phyloP scores from a whole-genome alignment of 768 basidiomycete species.

The Leccinum arenicola region DNA sequence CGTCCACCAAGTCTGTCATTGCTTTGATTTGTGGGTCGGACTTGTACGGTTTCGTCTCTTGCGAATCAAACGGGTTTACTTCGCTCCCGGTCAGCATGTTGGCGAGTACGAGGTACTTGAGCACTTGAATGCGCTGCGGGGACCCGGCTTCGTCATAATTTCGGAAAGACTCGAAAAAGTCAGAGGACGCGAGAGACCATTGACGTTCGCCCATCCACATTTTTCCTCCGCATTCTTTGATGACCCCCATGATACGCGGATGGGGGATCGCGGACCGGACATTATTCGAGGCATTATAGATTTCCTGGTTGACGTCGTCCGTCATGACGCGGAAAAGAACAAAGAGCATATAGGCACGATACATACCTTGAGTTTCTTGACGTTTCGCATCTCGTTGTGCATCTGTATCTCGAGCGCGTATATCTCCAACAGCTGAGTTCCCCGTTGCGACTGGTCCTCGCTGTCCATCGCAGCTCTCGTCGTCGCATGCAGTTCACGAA shows the following conservation, averaged over 20 bases:
- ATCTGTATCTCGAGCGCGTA: conserved; percentile 99
- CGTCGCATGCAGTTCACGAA: conserved; percentile 70
- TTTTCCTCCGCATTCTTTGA: conserved; percentile 98
- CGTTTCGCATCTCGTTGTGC: conserved; percentile 96
- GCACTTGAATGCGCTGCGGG: conserved; percentile 93
- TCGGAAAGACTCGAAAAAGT: conserved; percentile 98
- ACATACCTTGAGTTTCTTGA: conserved; percentile 88
- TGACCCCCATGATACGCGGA: conserved; percentile 97
- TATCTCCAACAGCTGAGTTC: conserved; percentile 92
- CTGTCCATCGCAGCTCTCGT: conserved; percentile 60
- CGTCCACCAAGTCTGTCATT: conserved; percentile 96
- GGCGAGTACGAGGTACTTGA: conserved; percentile 96
- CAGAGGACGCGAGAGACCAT: conserved; percentile 95
- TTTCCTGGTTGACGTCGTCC: conserved; percentile 61
- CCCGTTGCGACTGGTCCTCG: conserved; percentile 87
- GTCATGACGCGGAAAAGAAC: not conserved
- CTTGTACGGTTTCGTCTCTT: conserved; percentile 99
- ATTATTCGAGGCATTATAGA: conserved; percentile 91
- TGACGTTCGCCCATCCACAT: conserved; percentile 99
- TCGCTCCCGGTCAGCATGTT: conserved; percentile 99
- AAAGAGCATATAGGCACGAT: not conserved
- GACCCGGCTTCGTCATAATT: conserved; percentile 99
- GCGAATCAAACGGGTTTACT: conserved; percentile 98
- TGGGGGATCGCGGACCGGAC: conserved; percentile 97
- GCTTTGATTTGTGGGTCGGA: conserved; percentile 95